Percentiles rank a stretch among this genome's conserved stretches.
phyloP scores from a whole-genome alignment of 2,329 filamentous ascomycete species.

The Tolypocladium capitatum region DNA sequence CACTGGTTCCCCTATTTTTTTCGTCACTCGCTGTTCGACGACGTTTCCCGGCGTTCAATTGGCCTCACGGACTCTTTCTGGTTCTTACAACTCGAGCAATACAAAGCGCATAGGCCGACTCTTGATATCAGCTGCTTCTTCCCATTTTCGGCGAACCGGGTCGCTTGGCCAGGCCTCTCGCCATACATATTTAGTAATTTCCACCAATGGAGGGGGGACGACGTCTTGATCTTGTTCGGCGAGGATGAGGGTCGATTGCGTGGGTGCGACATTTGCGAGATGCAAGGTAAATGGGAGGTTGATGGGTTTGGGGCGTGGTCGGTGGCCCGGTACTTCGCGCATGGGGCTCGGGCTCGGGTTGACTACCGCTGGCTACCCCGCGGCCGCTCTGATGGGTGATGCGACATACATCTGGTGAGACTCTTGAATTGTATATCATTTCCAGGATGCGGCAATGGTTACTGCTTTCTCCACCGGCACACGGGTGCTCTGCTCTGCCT shows the following conservation, averaged over 20 bases:
- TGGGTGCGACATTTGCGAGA: neutral
- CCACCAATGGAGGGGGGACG: neutral
- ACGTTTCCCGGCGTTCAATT: conserved; percentile 6
- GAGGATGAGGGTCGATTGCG: neutral
- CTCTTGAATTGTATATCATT: conserved; percentile 9
- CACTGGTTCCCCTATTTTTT: neutral
- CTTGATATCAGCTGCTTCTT: neutral
- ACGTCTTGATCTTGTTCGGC: neutral
- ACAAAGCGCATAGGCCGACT: neutral
- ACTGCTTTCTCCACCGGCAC: neutral
- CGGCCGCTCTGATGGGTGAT: neutral
- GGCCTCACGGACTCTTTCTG: conserved; percentile 1
- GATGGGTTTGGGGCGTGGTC: neutral
- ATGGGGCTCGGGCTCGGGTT: neutral
- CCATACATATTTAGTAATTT: neutral
- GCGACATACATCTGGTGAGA: neutral
- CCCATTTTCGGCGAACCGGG: neutral
- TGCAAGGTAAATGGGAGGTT: neutral
- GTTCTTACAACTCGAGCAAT: neutral
- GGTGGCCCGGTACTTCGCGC: neutral
- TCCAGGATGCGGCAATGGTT: conserved; percentile 8
- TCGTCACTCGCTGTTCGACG: conserved; percentile 2
- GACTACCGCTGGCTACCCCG: neutral
- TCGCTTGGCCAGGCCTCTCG: neutral
- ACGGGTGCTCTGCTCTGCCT: neutral